These are phyloP conservation scores for Acmispon strigosus DNA, from an alignment of 306 rosid genomes.

Conservation along the genomic window DNA sequence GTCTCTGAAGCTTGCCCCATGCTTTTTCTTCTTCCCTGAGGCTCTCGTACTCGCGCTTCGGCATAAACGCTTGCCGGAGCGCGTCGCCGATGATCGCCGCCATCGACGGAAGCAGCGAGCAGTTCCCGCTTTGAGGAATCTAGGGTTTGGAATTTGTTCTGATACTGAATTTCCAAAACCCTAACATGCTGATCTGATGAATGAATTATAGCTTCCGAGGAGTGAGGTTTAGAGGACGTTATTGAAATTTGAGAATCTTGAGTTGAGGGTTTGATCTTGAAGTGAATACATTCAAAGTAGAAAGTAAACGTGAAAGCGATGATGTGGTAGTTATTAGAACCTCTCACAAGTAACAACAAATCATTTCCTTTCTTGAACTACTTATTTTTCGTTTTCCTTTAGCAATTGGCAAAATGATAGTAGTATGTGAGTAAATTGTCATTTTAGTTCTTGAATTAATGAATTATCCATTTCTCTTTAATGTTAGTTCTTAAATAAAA, in stretches of 20 bases:
- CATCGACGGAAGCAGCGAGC: constrained; percentile 32
- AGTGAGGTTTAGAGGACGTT: background rate
- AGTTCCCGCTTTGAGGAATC: background rate
- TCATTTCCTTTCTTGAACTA: background rate
- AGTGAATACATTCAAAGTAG: background rate
- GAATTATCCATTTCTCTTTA: too few species aligned
- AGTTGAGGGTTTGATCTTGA: constrained; percentile 2
- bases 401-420: too few species aligned
- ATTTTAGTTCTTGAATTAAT: too few species aligned
- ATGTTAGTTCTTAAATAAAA: too few species aligned
- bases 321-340: background rate
- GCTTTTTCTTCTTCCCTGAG: constrained; percentile 86
- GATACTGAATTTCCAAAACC: background rate
- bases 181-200: background rate
- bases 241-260: too few species aligned
- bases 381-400: background rate
- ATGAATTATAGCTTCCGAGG: background rate
- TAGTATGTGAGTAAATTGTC: too few species aligned
- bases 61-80: constrained; percentile 96
- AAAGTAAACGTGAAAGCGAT: background rate
- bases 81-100: constrained; percentile 81
- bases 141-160: constrained; percentile 14
- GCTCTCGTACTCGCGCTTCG: constrained; percentile 75
- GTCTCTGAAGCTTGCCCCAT: constrained; percentile 80
- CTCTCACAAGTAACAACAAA: background rate